Evolutionary conservation across 371 early-diverging fungal species (phyloP).

Genomic region (Lichtheimia hyalospora): DNA sequence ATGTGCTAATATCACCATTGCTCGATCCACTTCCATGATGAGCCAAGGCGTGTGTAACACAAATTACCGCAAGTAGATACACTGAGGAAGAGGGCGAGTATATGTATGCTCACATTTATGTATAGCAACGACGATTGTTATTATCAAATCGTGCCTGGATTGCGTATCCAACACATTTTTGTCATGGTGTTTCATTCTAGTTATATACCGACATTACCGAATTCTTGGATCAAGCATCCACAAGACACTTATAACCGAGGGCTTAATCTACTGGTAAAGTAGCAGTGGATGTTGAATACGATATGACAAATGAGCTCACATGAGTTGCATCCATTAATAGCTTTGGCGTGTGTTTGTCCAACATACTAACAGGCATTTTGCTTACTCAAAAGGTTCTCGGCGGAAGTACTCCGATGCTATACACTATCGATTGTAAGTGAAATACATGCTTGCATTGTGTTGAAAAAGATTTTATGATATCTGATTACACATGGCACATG

Average conservation of each 20-base stretch:
- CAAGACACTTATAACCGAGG: conserved; percentile 36
- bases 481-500: too few species aligned
- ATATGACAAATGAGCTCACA: conserved; percentile 3
- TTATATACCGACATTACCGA: conserved; percentile 44
- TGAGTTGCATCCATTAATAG: conserved; percentile 13
- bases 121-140: conserved; percentile 34
- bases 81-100: too few species aligned
- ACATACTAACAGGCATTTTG: conserved; percentile 42
- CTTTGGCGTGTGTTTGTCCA: conserved; percentile 48
- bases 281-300: neutral
- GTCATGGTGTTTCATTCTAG: conserved; percentile 40
- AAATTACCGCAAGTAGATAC: conserved; percentile 31
- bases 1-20: conserved; percentile 32
- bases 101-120: neutral
- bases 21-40: conserved; percentile 19
- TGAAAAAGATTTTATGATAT: too few species aligned
- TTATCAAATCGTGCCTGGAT: conserved; percentile 37
- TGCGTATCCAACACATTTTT: conserved; percentile 42
- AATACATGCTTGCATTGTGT: too few species aligned
- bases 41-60: conserved; percentile 28
- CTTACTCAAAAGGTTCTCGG: conserved; percentile 30
- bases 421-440: conserved; percentile 48
- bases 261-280: conserved; percentile 41
- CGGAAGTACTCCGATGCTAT: conserved; percentile 41
- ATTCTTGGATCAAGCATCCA: conserved; percentile 39